Percentiles rank a stretch among this genome's conserved stretches.
These are phyloP conservation scores for Pelagophyceae sp. DNA, from an alignment of 352 stramenopile genomes.

Conservation along the genomic window DNA sequence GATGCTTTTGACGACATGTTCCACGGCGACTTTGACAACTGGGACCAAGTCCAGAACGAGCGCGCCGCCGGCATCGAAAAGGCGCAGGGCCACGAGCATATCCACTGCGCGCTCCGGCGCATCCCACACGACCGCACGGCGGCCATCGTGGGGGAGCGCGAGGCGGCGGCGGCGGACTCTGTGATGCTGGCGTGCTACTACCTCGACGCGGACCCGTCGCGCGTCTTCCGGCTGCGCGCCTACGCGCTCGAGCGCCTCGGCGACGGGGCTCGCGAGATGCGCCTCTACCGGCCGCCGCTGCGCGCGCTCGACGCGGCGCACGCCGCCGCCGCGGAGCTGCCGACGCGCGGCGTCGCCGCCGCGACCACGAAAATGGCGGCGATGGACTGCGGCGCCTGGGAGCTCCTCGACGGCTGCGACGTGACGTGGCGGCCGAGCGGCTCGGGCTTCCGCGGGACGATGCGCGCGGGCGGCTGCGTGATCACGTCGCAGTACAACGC, in stretches of 20 bases:
- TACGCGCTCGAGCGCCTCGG: neutral
- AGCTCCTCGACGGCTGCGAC: constrained; percentile 10
- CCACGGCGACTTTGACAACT: constrained; percentile 19
- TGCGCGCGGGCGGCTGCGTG: neutral
- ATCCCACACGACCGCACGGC: neutral
- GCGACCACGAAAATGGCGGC: neutral
- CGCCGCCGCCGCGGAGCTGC: constrained; percentile 1
- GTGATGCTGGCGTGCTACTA: constrained; percentile 17
- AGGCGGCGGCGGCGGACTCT: neutral
- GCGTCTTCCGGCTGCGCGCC: constrained; percentile 7
- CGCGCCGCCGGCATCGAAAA: neutral
- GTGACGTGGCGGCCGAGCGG: neutral
- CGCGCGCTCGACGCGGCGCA: neutral
- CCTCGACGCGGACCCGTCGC: neutral
- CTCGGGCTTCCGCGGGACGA: neutral
- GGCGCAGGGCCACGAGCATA: constrained; percentile 3
- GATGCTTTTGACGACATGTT: constrained; percentile 10
- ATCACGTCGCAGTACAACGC: neutral
- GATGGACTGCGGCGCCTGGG: neutral
- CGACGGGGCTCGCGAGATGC: neutral
- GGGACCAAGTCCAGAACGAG: neutral
- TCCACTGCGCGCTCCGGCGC: neutral
- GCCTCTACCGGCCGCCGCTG: constrained; percentile 5
- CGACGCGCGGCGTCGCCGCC: neutral
- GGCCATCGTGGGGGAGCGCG: neutral